A percentile compares a stretch with the other conserved stretches of the same genome.
These are phyloP conservation scores for Penicillium paxilli DNA, from an alignment of 495 filamentous ascomycete species.

Conservation along the genomic window DNA sequence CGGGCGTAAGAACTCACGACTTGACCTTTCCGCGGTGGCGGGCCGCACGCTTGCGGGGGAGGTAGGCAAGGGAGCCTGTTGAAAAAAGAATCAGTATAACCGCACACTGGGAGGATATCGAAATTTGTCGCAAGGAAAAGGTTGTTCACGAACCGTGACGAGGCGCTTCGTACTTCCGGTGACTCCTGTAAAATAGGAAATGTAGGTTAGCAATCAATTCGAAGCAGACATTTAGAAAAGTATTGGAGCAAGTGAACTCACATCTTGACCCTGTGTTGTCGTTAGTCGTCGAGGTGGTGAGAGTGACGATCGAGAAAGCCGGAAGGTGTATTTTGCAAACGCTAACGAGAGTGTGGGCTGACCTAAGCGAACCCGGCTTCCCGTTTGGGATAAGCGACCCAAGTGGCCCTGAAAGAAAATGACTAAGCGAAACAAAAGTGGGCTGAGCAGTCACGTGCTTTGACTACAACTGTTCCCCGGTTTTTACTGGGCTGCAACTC, in stretches of 20 bases:
- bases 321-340: slow-evolving; percentile 46
- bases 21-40: slow-evolving; percentile 98
- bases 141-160: slow-evolving; percentile 73
- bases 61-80: slow-evolving; percentile 81
- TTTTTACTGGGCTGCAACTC: background rate
- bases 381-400: slow-evolving; percentile 31
- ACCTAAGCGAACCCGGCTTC: slow-evolving; percentile 39
- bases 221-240: slow-evolving; percentile 3
- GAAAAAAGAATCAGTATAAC: slow-evolving; percentile 35
- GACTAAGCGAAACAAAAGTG: background rate
- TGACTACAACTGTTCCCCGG: background rate
- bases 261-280: slow-evolving; percentile 58
- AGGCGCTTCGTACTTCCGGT: slow-evolving; percentile 88
- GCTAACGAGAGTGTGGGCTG: slow-evolving; percentile 50
- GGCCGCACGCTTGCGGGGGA: slow-evolving; percentile 95
- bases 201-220: slow-evolving; percentile 34
- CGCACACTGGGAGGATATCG: slow-evolving; percentile 25
- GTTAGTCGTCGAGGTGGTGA: slow-evolving; percentile 53
- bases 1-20: slow-evolving; percentile 68
- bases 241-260: slow-evolving; percentile 29
- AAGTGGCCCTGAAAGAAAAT: slow-evolving; percentile 16
- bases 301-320: slow-evolving; percentile 43
- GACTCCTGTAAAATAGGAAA: slow-evolving; percentile 53
- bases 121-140: slow-evolving; percentile 30
- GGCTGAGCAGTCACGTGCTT: slow-evolving; percentile 5